These are phyloP conservation scores for Coemansia sp. DNA, from an alignment of 192 early-diverging fungal genomes.

Conservation along the genomic window DNA sequence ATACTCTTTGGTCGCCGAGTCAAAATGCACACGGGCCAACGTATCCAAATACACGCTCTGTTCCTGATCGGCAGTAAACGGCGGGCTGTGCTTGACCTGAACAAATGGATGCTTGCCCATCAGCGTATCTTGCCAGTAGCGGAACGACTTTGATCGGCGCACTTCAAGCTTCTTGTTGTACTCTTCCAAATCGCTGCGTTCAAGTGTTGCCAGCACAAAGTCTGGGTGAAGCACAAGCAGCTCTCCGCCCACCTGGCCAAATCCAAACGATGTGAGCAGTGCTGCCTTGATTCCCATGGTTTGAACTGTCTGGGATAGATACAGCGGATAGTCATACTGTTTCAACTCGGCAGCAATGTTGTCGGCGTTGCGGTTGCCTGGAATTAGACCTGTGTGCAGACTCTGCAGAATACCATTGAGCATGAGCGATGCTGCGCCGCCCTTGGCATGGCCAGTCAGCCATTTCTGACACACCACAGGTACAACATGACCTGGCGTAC, in stretches of 20 bases:
- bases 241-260: constrained; percentile 71
- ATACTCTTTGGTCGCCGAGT: constrained; percentile 15
- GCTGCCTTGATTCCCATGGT: constrained; percentile 67
- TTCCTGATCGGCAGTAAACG: constrained; percentile 27
- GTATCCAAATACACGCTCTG: constrained; percentile 23
- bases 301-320: constrained; percentile 69
- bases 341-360: constrained; percentile 32
- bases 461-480: no score
- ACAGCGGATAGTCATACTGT: constrained; percentile 77
- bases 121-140: background rate
- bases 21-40: constrained; percentile 14
- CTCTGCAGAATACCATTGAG: no score
- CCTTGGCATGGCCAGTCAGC: no score
- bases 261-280: constrained; percentile 69
- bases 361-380: no score
- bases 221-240: constrained; percentile 66
- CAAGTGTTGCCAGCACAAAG: constrained; percentile 11
- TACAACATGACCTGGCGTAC: no score
- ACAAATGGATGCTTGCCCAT: constrained; percentile 35
- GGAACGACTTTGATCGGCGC: no score
- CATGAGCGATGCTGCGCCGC: no score
- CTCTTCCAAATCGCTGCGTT: no score
- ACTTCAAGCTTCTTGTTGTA: no score
- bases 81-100: constrained; percentile 25
- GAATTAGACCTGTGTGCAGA: no score